Conservation (phyloP, 2,329 filamentous ascomycete species). For the Trichoderma aggressivum region DNA sequence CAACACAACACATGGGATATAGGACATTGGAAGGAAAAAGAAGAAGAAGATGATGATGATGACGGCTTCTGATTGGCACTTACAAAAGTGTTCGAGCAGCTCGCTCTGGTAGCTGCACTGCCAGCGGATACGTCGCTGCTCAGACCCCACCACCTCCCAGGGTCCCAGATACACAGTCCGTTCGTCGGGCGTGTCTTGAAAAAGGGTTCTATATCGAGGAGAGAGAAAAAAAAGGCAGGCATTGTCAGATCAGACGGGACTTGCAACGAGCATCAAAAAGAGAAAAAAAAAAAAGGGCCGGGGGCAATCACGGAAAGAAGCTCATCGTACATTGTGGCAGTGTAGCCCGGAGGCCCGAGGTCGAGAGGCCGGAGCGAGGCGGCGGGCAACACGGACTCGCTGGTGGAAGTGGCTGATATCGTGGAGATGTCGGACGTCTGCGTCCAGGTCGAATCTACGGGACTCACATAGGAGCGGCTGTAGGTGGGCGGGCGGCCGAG, state of each 20-base stretch:
- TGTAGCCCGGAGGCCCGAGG: conserved; percentile 51
- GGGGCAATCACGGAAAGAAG: neutral
- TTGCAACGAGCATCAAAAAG: neutral
- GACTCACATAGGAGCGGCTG: conserved; percentile 41
- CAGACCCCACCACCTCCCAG: conserved; percentile 48
- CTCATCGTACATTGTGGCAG: conserved; percentile 49
- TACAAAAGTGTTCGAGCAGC: conserved; percentile 50
- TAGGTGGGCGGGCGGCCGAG: conserved; percentile 41
- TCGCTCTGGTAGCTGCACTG: conserved; percentile 52
- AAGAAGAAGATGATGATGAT: neutral
- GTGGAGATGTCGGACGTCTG: conserved; percentile 43
- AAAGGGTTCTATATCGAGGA: conserved; percentile 43
- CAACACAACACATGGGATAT: neutral
- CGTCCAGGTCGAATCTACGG: conserved; percentile 45
- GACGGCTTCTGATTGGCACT: conserved; percentile 22
- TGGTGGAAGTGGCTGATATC: conserved; percentile 42
- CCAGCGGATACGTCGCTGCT: conserved; percentile 50
- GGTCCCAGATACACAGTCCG: conserved; percentile 51
- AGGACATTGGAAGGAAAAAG: too few relatives aligned
- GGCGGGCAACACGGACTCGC: conserved; percentile 33
- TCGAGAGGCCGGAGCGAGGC: conserved; percentile 45
- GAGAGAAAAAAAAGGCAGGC: conserved; percentile 21
- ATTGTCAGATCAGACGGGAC: conserved; percentile 20
- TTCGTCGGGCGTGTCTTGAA: conserved; percentile 47
- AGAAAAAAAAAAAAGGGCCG: too few relatives aligned